Conservation (phyloP, 1,139 yeast genomes). For the Nakaseomyces delphensis region DNA sequence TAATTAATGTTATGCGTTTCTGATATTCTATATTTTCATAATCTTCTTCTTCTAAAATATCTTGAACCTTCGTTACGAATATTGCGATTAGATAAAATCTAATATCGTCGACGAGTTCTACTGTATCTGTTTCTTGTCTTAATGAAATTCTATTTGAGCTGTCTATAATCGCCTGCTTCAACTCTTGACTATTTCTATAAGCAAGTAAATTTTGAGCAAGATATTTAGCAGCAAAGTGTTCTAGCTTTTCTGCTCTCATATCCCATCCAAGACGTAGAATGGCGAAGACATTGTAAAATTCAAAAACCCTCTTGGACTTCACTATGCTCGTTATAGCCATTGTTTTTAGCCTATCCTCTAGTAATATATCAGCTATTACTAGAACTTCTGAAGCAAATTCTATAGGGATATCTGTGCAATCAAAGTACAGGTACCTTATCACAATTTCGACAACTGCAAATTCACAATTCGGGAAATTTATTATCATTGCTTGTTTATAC, state of each 20-base stretch:
- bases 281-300: conserved; percentile 41
- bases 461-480: conserved; percentile 36
- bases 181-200: conserved; percentile 34
- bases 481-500: conserved; percentile 25
- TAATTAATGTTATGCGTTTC: conserved; percentile 16
- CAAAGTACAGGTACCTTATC: conserved; percentile 52
- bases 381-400: conserved; percentile 47
- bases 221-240: conserved; percentile 50
- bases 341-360: conserved; percentile 55
- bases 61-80: conserved; percentile 6
- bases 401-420: conserved; percentile 46
- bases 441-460: conserved; percentile 45
- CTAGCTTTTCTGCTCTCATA: conserved; percentile 54
- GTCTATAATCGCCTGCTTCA: conserved; percentile 35
- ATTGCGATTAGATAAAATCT: conserved; percentile 46
- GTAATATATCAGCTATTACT: conserved; percentile 51
- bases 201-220: conserved; percentile 44
- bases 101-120: conserved; percentile 71
- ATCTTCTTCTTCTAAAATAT: conserved; percentile 12
- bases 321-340: conserved; percentile 57
- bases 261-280: conserved; percentile 61
- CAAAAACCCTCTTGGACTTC: conserved; percentile 28
- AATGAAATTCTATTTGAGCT: conserved; percentile 51
- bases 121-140: conserved; percentile 69
- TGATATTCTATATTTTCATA: conserved; percentile 19